Conservation (phyloP, 2,329 filamentous ascomycete genomes). For the Pyrenochaeta sp. region DNA sequence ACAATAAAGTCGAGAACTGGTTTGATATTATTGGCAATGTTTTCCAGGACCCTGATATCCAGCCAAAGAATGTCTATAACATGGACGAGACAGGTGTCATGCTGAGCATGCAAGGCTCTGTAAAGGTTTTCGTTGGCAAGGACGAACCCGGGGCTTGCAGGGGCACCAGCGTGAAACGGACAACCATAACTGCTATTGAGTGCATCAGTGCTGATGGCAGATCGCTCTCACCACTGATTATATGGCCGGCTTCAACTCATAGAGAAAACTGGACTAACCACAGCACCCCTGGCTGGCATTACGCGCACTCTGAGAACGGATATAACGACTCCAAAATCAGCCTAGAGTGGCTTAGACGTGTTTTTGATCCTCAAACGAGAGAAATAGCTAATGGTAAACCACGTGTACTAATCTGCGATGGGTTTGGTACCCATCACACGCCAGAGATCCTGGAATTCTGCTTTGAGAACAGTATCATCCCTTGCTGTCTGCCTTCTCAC, state of each 20-base stretch:
- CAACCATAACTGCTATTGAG: background rate
- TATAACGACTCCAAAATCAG: conserved; percentile 3
- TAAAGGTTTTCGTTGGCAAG: background rate
- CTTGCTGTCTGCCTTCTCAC: conserved; percentile 2
- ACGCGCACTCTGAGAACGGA: conserved; percentile 4
- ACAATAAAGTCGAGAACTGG: too few relatives aligned
- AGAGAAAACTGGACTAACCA: conserved; percentile 15
- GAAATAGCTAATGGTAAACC: background rate
- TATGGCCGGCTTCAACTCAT: conserved; percentile 4
- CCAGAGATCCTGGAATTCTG: conserved; percentile 5
- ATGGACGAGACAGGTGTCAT: background rate
- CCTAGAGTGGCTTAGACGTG: conserved; percentile 5
- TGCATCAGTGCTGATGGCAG: background rate
- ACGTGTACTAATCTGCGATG: conserved; percentile 1
- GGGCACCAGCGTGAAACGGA: background rate
- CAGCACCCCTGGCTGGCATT: conserved; percentile 4
- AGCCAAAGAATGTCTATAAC: background rate
- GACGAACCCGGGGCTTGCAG: background rate
- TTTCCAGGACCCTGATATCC: too few relatives aligned
- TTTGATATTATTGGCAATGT: too few relatives aligned
- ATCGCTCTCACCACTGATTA: background rate
- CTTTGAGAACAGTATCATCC: conserved; percentile 6
- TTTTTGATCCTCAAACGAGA: conserved; percentile 13
- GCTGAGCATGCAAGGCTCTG: background rate
- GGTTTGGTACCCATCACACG: conserved; percentile 2